Evolutionary conservation across 441 rosid genomes (phyloP).

Genomic region (Viola pubescens): DNA sequence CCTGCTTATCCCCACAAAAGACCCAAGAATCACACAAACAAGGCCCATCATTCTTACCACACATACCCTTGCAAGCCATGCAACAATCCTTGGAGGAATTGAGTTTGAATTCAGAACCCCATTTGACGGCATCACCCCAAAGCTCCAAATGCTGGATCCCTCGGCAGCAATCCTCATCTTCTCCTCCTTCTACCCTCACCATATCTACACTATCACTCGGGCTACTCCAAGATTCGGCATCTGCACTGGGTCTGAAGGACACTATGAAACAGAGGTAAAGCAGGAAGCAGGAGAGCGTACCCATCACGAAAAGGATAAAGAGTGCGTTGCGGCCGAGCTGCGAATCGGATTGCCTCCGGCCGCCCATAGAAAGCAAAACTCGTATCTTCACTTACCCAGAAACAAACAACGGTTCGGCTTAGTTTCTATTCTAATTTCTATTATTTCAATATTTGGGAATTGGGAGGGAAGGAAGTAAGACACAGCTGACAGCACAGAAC

Average conservation of each 20-base stretch:
- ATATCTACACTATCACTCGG: constrained; percentile 16
- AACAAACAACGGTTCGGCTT: too few relatives aligned
- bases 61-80: constrained; percentile 81
- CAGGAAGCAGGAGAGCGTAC: constrained; percentile 47
- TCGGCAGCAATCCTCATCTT: constrained; percentile 50
- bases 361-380: constrained; percentile 1
- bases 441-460: too few relatives aligned
- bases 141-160: constrained; percentile 81
- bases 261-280: constrained; percentile 57
- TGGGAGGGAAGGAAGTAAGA: too few relatives aligned
- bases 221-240: background rate
- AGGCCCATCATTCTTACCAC: constrained; percentile 70
- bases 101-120: constrained; percentile 85
- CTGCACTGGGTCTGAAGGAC: constrained; percentile 28
- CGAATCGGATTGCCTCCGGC: constrained; percentile 50
- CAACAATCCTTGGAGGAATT: constrained; percentile 66
- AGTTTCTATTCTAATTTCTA: too few relatives aligned
- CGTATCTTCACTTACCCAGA: too few relatives aligned
- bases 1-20: constrained; percentile 60
- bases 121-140: constrained; percentile 91
- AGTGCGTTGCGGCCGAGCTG: constrained; percentile 54
- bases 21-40: constrained; percentile 96
- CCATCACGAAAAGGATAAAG: constrained; percentile 41
- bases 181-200: constrained; percentile 4
- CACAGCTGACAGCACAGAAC: too few relatives aligned